These are phyloP conservation scores for Diplodia intermedia DNA, from an alignment of 2,329 filamentous ascomycete genomes.

Conservation along the genomic window DNA sequence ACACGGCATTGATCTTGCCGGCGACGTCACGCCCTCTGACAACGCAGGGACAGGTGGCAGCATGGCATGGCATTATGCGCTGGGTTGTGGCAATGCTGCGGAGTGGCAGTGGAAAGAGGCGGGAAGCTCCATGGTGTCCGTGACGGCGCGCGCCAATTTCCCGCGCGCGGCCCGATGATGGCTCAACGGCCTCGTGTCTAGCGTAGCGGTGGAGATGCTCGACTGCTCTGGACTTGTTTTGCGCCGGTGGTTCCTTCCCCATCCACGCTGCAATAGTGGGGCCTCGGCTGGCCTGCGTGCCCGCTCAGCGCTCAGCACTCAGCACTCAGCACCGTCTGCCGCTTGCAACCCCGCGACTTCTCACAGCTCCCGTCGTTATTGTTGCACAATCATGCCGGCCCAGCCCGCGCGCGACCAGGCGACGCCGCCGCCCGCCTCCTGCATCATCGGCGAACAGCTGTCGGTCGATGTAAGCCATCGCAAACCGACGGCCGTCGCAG, in stretches of 20 bases:
- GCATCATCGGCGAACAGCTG: constrained; percentile 30
- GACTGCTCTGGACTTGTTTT: not conserved
- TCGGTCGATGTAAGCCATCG: constrained; percentile 23
- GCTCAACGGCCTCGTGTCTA: not conserved
- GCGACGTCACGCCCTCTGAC: constrained; percentile 2
- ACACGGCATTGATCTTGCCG: not conserved
- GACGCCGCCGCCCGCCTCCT: constrained; percentile 3
- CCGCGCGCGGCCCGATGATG: not conserved
- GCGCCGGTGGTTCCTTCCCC: no score
- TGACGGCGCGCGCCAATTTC: constrained; percentile 1
- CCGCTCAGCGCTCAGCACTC: no score
- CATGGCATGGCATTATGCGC: not conserved
- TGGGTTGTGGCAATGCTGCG: not conserved
- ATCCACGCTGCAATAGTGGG: not conserved
- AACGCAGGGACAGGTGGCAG: constrained; percentile 2
- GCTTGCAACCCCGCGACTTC: not conserved
- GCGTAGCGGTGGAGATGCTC: no score
- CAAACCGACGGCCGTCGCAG: not conserved
- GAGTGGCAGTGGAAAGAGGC: not conserved
- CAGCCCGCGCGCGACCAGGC: constrained; percentile 4
- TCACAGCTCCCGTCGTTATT: no score
- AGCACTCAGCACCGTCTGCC: no score
- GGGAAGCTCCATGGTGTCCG: constrained; percentile 1
- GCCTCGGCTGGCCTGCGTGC: not conserved
- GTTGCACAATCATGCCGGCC: not conserved